These are phyloP conservation scores for Suillus tomentosus DNA, from an alignment of 768 basidiomycete species.

Conservation along the genomic window DNA sequence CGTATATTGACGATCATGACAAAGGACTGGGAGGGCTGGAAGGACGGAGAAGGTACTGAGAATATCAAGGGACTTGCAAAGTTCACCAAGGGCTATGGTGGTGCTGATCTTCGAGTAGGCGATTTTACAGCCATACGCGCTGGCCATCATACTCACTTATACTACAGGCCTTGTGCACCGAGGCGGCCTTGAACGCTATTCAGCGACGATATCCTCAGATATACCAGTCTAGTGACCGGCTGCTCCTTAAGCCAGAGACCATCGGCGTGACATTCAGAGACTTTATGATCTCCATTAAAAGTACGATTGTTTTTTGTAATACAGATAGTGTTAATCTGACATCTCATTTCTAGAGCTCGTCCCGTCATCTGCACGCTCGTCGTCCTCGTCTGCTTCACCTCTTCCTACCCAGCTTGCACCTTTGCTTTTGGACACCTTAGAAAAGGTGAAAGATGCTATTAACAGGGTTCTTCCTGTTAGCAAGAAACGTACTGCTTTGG, in stretches of 20 bases:
- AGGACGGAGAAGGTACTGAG: conserved; percentile 48
- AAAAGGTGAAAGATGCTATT: conserved; percentile 73
- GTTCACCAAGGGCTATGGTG: conserved; percentile 96
- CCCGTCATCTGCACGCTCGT: conserved; percentile 91
- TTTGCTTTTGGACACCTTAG: conserved; percentile 66
- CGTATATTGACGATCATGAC: conserved; percentile 93
- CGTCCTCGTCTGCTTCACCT: conserved; percentile 81
- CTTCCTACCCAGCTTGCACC: conserved; percentile 85
- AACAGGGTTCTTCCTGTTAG: conserved; percentile 73
- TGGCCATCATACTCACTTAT: conserved; percentile 11
- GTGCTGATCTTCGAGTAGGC: conserved; percentile 90
- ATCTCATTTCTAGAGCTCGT: conserved; percentile 59
- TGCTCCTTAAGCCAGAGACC: conserved; percentile 81
- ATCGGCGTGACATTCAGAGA: conserved; percentile 86
- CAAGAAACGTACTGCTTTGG: conserved; percentile 82
- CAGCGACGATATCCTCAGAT: conserved; percentile 97
- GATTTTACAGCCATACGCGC: conserved; percentile 12
- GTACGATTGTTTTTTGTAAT: conserved; percentile 44
- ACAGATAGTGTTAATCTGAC: no score
- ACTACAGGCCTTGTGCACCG: conserved; percentile 86
- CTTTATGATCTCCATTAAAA: conserved; percentile 97
- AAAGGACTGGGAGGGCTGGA: conserved; percentile 84
- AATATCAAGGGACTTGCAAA: conserved; percentile 71
- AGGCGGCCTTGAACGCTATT: conserved; percentile 94
- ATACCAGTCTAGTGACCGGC: conserved; percentile 86